Conservation (phyloP, 805 yeast species). For the Cyberlindnera meyerae region DNA sequence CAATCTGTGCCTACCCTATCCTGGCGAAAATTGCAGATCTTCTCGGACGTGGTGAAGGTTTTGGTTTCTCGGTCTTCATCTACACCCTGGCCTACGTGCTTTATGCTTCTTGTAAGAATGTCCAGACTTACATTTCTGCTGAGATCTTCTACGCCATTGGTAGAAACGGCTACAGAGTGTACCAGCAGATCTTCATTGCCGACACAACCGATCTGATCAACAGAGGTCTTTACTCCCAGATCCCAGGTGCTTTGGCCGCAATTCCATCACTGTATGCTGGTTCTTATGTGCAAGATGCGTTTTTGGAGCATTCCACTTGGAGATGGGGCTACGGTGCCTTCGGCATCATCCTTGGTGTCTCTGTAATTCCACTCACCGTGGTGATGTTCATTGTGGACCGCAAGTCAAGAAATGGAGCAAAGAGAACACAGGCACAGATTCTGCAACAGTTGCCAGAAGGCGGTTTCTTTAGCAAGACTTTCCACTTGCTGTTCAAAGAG, state of each 20-base stretch:
- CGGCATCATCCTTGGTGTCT: constrained; percentile 32
- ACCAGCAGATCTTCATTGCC: constrained; percentile 33
- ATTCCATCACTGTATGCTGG: constrained; percentile 28
- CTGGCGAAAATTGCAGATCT: constrained; percentile 35
- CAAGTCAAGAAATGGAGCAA: constrained; percentile 12
- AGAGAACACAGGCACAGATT: constrained; percentile 11
- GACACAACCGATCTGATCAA: constrained; percentile 36
- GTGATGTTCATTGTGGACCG: constrained; percentile 24
- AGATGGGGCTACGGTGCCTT: constrained; percentile 47
- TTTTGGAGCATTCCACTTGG: constrained; percentile 36
- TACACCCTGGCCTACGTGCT: constrained; percentile 31
- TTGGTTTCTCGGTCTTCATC: constrained; percentile 28
- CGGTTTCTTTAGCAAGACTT: constrained; percentile 10
- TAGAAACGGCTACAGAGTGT: constrained; percentile 32
- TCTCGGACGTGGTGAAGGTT: constrained; percentile 36
- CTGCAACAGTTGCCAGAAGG: constrained; percentile 19
- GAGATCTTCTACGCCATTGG: constrained; percentile 36
- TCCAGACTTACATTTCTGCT: constrained; percentile 30
- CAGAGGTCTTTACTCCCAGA: constrained; percentile 33
- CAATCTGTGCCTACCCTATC: constrained; percentile 34
- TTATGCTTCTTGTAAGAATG: constrained; percentile 31
- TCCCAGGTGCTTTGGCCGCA: constrained; percentile 32
- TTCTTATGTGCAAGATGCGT: constrained; percentile 25
- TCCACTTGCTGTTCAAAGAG: constrained; percentile 15
- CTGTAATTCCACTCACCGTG: constrained; percentile 20